Conservation (phyloP, 2,329 filamentous ascomycete species). For the Alternaria incomplexa region DNA sequence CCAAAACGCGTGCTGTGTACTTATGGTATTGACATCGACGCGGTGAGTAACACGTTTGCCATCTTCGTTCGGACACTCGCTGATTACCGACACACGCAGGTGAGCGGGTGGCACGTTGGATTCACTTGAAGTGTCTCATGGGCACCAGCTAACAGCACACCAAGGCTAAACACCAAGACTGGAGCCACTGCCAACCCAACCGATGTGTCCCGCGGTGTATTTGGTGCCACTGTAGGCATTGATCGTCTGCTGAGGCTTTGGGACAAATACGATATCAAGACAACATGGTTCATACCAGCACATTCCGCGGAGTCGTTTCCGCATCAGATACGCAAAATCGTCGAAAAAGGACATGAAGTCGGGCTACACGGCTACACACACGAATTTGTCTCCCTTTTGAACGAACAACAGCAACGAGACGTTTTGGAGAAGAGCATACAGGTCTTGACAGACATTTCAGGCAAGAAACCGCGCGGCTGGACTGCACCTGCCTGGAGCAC, state of each 20-base stretch:
- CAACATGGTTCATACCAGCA: conserved; percentile 52
- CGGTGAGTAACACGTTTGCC: conserved; percentile 25
- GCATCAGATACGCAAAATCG: conserved; percentile 53
- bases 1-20: conserved; percentile 48
- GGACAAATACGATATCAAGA: conserved; percentile 51
- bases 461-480: conserved; percentile 52
- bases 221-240: conserved; percentile 50
- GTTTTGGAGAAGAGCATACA: conserved; percentile 50
- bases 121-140: not conserved
- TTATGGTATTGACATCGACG: conserved; percentile 53
- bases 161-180: conserved; percentile 51
- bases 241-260: conserved; percentile 51
- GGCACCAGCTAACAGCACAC: not conserved
- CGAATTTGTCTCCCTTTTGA: conserved; percentile 44
- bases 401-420: conserved; percentile 53
- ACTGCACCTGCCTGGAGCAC: conserved; percentile 54
- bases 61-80: not conserved
- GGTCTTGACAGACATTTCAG: conserved; percentile 47
- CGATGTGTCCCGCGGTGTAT: conserved; percentile 50
- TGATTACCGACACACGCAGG: not conserved
- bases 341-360: conserved; percentile 52
- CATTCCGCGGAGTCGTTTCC: conserved; percentile 58
- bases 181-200: conserved; percentile 48
- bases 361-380: conserved; percentile 52
- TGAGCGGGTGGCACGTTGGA: conserved; percentile 35